Percentiles rank a stretch among this genome's conserved stretches.
Conservation (phyloP, 2,329 filamentous ascomycete genomes). For the Colletotrichum sojae region DNA sequence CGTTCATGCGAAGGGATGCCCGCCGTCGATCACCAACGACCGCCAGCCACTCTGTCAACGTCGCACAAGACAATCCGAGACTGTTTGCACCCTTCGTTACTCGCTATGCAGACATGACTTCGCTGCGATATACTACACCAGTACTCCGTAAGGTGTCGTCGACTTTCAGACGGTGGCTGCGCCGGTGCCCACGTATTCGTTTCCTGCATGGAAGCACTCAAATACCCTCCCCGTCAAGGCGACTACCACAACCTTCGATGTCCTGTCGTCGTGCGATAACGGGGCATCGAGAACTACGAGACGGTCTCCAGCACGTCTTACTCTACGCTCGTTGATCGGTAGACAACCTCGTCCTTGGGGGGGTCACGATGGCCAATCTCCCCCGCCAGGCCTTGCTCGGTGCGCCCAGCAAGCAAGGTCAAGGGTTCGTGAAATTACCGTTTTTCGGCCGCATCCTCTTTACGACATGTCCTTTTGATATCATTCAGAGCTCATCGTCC, state of each 20-base stretch:
- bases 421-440: slow-evolving; percentile 31
- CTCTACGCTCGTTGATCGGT: no score
- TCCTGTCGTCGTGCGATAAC: no score
- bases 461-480: not conserved
- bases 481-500: slow-evolving; percentile 28
- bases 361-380: slow-evolving; percentile 19
- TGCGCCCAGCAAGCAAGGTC: slow-evolving; percentile 27
- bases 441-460: slow-evolving; percentile 26
- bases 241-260: not conserved
- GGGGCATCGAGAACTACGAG: no score
- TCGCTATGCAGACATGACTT: no score
- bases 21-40: slow-evolving; percentile 33
- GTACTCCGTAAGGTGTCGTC: slow-evolving; percentile 6
- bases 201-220: slow-evolving; percentile 33
- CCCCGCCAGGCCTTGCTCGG: slow-evolving; percentile 23
- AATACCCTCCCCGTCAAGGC: not conserved
- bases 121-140: no score
- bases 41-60: slow-evolving; percentile 34
- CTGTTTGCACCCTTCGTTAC: slow-evolving; percentile 7
- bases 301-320: no score
- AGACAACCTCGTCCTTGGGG: slow-evolving; percentile 22
- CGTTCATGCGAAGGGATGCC: slow-evolving; percentile 38
- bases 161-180: slow-evolving; percentile 23
- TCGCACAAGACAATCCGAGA: slow-evolving; percentile 33
- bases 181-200: slow-evolving; percentile 4